Base-by-base conservation (phyloP, 495 filamentous ascomycete species). In the Amorphotheca resinae region DNA sequence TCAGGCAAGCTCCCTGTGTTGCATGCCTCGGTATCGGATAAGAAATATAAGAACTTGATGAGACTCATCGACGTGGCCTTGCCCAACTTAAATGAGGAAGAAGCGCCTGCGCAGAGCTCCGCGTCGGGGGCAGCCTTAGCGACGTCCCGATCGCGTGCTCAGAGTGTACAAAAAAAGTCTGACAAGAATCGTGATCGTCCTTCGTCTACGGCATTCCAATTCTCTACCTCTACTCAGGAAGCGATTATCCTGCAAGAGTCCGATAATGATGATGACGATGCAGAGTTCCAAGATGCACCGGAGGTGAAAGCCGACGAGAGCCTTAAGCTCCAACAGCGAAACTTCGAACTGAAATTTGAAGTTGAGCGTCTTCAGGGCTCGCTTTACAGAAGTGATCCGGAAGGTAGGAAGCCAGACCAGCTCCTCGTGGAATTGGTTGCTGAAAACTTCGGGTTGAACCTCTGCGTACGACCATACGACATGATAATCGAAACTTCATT, bases 31-130 rank as follows among this genome's bases (percentile, higher is more conserved):
- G 79, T 87, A 28, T 95, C 87, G 0, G 91, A 98, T 53, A 79
- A 77, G 31, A 98, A 96, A 59, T 98, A 98, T 60, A 96, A 94
- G 62, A 84, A 76, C 5, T 56, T 96, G 39, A 96, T 98, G 93
- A 89, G 80, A 52, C 66, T 98, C 38, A 87, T 98, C 46, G 89
- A 95, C 50, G 84, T 95, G 41, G 88, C 91, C 2, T 84, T 96
- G 48, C 91, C 91, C 4, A 84, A 83, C 33, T 79, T 95, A 42
- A 76, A 77, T 28, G 73, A 67, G 8, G 69, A 72, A 30, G 64
- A 67, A 32, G 42, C 59, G 4, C 46, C 44, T 5, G 15, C 16
- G 8, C 38, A 41, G 12, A 41, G 12, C 4, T 17, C 36, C 12
- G 15, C 16, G 35, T 25, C 30, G 34, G 30, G 4, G 12, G 31